Evolutionary conservation across 352 stramenopile genomes (phyloP).

Genomic region (Phytophthora foliorum): DNA sequence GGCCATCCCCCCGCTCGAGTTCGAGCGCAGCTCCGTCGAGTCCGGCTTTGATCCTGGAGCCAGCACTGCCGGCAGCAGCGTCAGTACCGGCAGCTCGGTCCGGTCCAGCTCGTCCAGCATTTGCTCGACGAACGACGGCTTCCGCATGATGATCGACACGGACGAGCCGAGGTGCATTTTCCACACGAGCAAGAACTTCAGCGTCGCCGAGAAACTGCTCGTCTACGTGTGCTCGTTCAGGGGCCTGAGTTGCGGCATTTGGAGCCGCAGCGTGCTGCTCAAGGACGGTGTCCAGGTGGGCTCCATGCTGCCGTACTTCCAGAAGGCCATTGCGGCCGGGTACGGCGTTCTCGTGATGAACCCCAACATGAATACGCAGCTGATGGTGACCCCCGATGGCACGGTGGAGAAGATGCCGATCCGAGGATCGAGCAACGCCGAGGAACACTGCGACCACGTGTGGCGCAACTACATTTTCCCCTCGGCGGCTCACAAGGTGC

Average conservation of each 20-base stretch:
- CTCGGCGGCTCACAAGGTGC: slow-evolving; percentile 83
- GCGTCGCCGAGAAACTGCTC: slow-evolving; percentile 77
- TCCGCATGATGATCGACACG: slow-evolving; percentile 86
- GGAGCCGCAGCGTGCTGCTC: slow-evolving; percentile 85
- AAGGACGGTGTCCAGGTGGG: slow-evolving; percentile 91
- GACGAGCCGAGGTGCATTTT: slow-evolving; percentile 85
- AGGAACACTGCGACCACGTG: slow-evolving; percentile 91
- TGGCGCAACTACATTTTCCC: slow-evolving; percentile 91
- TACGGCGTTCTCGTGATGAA: slow-evolving; percentile 92
- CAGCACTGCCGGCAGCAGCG: slow-evolving; percentile 40
- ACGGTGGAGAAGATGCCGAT: slow-evolving; percentile 84
- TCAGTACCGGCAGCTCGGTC: slow-evolving; percentile 48
- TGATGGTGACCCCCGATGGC: slow-evolving; percentile 70
- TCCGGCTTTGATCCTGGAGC: slow-evolving; percentile 56
- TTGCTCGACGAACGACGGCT: slow-evolving; percentile 82
- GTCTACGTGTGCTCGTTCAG: slow-evolving; percentile 88
- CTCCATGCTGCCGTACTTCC: slow-evolving; percentile 91
- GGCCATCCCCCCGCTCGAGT: slow-evolving; percentile 79
- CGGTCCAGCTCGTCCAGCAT: slow-evolving; percentile 83
- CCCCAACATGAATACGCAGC: slow-evolving; percentile 92
- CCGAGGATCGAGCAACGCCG: slow-evolving; percentile 79
- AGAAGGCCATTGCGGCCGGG: slow-evolving; percentile 71
- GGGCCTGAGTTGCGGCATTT: slow-evolving; percentile 88
- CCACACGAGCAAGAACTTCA: slow-evolving; percentile 83
- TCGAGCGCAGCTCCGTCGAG: slow-evolving; percentile 54